Evolutionary conservation across 441 rosid genomes (phyloP).

Genomic region (Croton laevigatus): DNA sequence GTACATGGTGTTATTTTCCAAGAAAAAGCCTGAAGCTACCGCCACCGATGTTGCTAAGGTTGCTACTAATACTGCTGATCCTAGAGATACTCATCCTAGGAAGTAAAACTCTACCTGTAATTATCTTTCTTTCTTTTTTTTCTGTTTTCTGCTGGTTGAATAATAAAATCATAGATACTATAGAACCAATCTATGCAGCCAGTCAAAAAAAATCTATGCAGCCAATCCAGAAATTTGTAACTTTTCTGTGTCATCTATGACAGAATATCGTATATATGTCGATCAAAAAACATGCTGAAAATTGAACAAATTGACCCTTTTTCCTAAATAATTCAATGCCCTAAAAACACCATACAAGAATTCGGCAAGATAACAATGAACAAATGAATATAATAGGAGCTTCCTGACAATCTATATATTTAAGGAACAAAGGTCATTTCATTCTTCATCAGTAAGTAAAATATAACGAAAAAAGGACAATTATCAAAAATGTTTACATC

Average conservation of each 20-base stretch:
- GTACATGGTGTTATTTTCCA: conserved; percentile 43
- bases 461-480: conserved; percentile 17
- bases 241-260: too few species aligned
- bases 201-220: too few species aligned
- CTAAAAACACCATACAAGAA: background rate
- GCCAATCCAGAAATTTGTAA: too few species aligned
- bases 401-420: conserved; percentile 20
- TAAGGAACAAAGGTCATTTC: conserved; percentile 11
- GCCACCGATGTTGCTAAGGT: conserved; percentile 60
- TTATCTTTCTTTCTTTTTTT: background rate
- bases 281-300: too few species aligned
- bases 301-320: too few species aligned
- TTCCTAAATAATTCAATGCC: background rate
- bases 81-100: conserved; percentile 58
- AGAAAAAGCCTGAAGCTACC: conserved; percentile 66
- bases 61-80: conserved; percentile 41
- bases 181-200: too few species aligned
- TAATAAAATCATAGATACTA: background rate
- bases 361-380: background rate
- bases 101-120: conserved; percentile 26
- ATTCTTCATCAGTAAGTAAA: conserved; percentile 18
- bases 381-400: conserved; percentile 9
- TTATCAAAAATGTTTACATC: conserved; percentile 34
- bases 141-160: background rate
- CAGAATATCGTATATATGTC: too few species aligned